Evolutionary conservation across 2,329 filamentous ascomycete species (phyloP).

Genomic region (Xylaria sp.): DNA sequence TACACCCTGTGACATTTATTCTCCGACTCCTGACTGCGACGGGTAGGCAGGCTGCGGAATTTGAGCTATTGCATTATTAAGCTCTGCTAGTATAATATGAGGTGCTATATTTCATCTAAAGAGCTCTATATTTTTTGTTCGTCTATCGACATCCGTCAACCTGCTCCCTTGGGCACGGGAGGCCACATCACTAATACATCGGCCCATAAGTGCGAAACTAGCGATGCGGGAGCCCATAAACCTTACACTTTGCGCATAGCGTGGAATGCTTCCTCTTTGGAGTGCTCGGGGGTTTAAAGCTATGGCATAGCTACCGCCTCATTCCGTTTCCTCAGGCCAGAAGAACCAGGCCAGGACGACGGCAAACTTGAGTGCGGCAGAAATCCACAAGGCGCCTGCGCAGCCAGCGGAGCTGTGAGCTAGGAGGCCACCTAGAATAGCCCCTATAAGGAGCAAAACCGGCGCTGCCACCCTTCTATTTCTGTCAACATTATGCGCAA

Average conservation of each 20-base stretch:
- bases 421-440: constrained; percentile 62
- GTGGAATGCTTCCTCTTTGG: background rate
- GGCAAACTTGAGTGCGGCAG: constrained; percentile 64
- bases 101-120: background rate
- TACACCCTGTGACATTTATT: no score
- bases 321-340: constrained; percentile 63
- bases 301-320: constrained; percentile 2
- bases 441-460: constrained; percentile 61
- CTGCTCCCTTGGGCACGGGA: background rate
- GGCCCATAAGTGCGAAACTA: background rate
- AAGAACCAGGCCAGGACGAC: constrained; percentile 69
- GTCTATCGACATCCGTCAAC: background rate
- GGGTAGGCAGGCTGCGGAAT: background rate
- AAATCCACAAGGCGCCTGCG: constrained; percentile 69
- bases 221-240: background rate
- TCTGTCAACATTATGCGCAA: constrained; percentile 58
- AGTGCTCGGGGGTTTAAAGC: background rate
- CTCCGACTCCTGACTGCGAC: background rate
- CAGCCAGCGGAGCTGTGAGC: constrained; percentile 61
- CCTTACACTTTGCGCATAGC: background rate
- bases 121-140: background rate
- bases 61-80: background rate
- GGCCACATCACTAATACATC: background rate
- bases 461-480: constrained; percentile 64
- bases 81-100: background rate